A percentile compares a stretch with the other conserved stretches of the same genome.
phyloP scores from a whole-genome alignment of 108 stramenopile species.

The Aurantiochytrium sp. region DNA sequence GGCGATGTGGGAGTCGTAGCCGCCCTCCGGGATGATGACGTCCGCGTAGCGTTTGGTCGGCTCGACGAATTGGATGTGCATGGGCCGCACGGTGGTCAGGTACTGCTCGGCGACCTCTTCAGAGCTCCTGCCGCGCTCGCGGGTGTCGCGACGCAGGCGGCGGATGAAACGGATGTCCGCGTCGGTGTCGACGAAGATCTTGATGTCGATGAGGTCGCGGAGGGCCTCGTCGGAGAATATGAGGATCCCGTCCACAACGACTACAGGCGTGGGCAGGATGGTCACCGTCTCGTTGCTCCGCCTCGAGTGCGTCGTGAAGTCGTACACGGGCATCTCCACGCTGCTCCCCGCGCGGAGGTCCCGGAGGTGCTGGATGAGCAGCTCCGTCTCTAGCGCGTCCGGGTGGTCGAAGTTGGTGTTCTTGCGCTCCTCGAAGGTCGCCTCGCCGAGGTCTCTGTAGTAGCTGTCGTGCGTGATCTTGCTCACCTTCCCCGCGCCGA shows the following conservation, averaged over 20 bases:
- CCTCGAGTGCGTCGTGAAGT: slow-evolving; percentile 40
- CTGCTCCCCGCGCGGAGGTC: neutral
- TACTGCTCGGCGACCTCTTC: slow-evolving; percentile 35
- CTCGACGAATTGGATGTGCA: slow-evolving; percentile 31
- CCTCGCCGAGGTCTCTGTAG: slow-evolving; percentile 30
- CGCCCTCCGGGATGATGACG: slow-evolving; percentile 38
- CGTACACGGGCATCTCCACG: slow-evolving; percentile 38
- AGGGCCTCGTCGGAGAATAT: neutral
- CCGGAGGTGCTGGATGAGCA: neutral
- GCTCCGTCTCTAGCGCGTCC: slow-evolving; percentile 31
- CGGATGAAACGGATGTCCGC: slow-evolving; percentile 38
- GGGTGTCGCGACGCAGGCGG: slow-evolving; percentile 31
- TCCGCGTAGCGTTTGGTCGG: slow-evolving; percentile 38
- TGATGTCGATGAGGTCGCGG: slow-evolving; percentile 31
- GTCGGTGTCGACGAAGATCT: slow-evolving; percentile 39
- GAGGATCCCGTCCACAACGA: slow-evolving; percentile 42
- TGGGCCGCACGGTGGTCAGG: slow-evolving; percentile 32
- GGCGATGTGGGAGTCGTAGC: slow-evolving; percentile 10
- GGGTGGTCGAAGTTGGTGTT: slow-evolving; percentile 42
- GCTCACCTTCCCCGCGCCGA: slow-evolving; percentile 30
- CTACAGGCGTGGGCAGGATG: neutral
- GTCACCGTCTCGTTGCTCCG: neutral
- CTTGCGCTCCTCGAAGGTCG: slow-evolving; percentile 13
- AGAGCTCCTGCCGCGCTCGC: slow-evolving; percentile 24
- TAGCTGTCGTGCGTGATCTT: slow-evolving; percentile 30